Evolutionary conservation across 2,329 filamentous ascomycete species (phyloP), one percentile per base, ranked within the genome.

Genomic region (Trichoderma sp.): DNA sequence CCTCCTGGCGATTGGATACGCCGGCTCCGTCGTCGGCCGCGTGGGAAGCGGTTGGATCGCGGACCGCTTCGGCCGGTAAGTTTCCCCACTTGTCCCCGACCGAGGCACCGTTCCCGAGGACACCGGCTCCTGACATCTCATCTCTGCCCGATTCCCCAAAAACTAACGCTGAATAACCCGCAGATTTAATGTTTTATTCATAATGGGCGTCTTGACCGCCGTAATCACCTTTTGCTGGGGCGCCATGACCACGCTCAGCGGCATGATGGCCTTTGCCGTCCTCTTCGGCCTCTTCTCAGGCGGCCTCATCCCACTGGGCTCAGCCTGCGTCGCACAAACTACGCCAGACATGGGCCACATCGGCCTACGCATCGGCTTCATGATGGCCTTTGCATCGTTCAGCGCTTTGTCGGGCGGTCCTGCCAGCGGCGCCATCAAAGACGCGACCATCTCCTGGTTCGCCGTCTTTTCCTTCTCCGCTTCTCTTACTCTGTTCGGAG

Each of bases 1-100:
- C 74, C 83, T 91, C 43, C 82, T 91, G 6, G 83, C 88, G 9
- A 87, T 92, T 73, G 83, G 91, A 74, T 91, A 91, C 76, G 84
- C 85, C 0, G 87, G 87, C 13, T 88, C 86, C 1, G 81, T 85
- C 9, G 78, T 85, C 28, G 87, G 88, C 4, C 85, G 87, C 53
- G 84, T 88, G 72, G 73, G 83, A 1, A 85, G 86, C 3, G 86
- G 86, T 53, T 82, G 85, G 75, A 75, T 88, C 53, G 86, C 85
- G 5, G 87, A 89, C 74, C 82, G 82, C 64, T 77, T 82, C 58
- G 87, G 87, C 5, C 83, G 85, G 9, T 77, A 64, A 63, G 73
- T 66, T 17, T 17, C 32, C 57, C 32, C 13, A 43, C 34, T 8
- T n/a, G 5, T 17, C 26, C 26, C 26, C n/a, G 15, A 2, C 8